Base-by-base conservation (phyloP, 768 basidiomycete genomes). In the Dentipellis sp. region DNA sequence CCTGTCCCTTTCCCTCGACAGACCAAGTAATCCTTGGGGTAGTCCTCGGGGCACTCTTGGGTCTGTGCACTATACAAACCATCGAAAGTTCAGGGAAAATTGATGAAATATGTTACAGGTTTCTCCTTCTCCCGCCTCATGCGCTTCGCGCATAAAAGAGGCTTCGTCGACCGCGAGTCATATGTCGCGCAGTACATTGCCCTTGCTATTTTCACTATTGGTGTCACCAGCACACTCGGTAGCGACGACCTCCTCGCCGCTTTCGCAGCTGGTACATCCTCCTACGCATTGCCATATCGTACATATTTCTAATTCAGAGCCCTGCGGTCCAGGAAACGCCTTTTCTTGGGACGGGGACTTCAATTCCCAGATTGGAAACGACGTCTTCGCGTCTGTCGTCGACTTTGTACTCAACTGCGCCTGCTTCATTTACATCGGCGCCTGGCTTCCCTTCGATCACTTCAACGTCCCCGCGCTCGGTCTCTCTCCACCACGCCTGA, bases 271-370 rank as follows among this genome's bases (percentile, higher is more conserved):
- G 88, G 88, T 83, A 46, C 23, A 72, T 54, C 22, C 46, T 29
- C n/a, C 16, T n/a, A 45, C 7, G 42, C n/a, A 17, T 16, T 45
- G 16, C 42, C 42, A n/a, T 38, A 9, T 48, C 17, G 36, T 10
- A 4, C 10, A 16, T 23, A 50, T 37, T 11, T 12, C 11, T 3
- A 47, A 19, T 9, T n/a, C 34, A 8, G 17, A 6, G 2, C 10
- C 17, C 9, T 9, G 55, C 38, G 53, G 17, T n/a, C 67, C 70
- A 84, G 94, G 94, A 2, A 83, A 78, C 53, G 91, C 94, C 1
- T 87, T 97, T 60, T 91, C 91, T 7, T 94, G 91, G 92, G 93
- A 95, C 68, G 89, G 83, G 2, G 76, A 90, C 61, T 89, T 89
- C 72, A 87, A 89, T 62, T 71, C 71, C 17, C 84, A 91, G 57